These are phyloP conservation scores for Hirschioporus abietinus DNA, from an alignment of 768 basidiomycete species.

Conservation along the genomic window DNA sequence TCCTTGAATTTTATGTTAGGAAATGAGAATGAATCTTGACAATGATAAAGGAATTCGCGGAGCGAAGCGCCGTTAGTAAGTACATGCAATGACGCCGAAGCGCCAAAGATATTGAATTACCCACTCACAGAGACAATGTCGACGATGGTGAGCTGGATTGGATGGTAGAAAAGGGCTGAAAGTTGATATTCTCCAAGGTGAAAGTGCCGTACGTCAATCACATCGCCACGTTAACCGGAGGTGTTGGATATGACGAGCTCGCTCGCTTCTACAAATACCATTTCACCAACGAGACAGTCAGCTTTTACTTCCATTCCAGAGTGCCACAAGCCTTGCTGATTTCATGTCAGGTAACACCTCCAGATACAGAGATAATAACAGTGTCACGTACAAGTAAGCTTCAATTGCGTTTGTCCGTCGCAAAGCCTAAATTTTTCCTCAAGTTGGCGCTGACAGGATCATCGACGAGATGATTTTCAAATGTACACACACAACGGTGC, in stretches of 20 bases:
- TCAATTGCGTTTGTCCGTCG: conserved; percentile 1
- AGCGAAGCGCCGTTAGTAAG: conserved; percentile 35
- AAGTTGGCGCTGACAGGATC: conserved; percentile 38
- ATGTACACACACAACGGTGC: conserved; percentile 33
- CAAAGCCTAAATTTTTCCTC: conserved; percentile 5
- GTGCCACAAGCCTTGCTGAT: background rate
- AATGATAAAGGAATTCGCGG: conserved; percentile 29
- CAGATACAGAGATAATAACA: conserved; percentile 33
- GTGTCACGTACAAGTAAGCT: conserved; percentile 36
- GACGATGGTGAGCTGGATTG: conserved; percentile 29
- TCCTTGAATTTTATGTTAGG: background rate
- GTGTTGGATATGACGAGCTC: conserved; percentile 35
- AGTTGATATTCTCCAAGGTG: conserved; percentile 24
- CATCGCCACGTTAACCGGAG: conserved; percentile 42
- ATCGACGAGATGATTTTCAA: conserved; percentile 45
- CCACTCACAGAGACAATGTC: conserved; percentile 32
- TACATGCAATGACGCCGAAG: conserved; percentile 1
- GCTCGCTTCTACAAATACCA: conserved; percentile 45
- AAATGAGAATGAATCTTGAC: background rate
- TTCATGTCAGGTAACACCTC: conserved; percentile 31
- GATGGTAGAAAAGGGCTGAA: conserved; percentile 3
- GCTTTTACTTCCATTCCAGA: conserved; percentile 5
- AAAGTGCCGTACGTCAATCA: conserved; percentile 36
- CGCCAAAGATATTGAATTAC: background rate
- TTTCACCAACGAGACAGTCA: conserved; percentile 28